These are phyloP conservation scores for Trichoderma gamsii DNA, from an alignment of 495 filamentous ascomycete species.

Conservation along the genomic window DNA sequence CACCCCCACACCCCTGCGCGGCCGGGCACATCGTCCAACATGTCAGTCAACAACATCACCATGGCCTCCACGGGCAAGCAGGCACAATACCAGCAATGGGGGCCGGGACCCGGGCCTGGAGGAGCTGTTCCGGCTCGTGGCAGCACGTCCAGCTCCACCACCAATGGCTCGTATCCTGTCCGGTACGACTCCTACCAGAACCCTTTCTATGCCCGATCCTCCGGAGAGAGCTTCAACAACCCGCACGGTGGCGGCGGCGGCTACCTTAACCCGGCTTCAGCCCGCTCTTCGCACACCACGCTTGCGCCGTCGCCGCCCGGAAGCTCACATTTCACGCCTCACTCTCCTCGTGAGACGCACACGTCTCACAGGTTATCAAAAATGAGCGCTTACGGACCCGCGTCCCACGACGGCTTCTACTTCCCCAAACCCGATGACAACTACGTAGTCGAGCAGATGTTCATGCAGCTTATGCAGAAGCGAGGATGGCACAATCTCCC, in stretches of 20 bases:
- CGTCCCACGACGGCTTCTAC: slow-evolving; percentile 53
- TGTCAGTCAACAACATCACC: slow-evolving; percentile 42
- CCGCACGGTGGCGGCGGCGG: not conserved
- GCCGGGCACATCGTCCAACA: slow-evolving; percentile 43
- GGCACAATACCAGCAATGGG: slow-evolving; percentile 69
- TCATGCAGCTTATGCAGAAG: slow-evolving; percentile 91
- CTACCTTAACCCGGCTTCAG: slow-evolving; percentile 36
- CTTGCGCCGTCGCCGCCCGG: slow-evolving; percentile 46
- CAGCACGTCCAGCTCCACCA: slow-evolving; percentile 40
- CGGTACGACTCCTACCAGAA: slow-evolving; percentile 63
- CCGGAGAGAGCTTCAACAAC: slow-evolving; percentile 32
- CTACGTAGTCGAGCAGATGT: slow-evolving; percentile 82
- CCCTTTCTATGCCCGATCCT: slow-evolving; percentile 12
- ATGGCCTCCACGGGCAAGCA: slow-evolving; percentile 67
- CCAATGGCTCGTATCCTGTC: slow-evolving; percentile 43
- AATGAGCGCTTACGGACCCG: slow-evolving; percentile 41
- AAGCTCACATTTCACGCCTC: slow-evolving; percentile 40
- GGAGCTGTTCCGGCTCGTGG: slow-evolving; percentile 31
- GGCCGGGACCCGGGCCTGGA: slow-evolving; percentile 33
- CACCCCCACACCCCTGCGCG: slow-evolving; percentile 61
- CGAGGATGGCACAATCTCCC: slow-evolving; percentile 93
- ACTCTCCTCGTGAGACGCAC: slow-evolving; percentile 35
- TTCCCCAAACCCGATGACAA: slow-evolving; percentile 72
- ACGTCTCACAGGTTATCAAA: slow-evolving; percentile 42
- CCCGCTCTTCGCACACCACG: slow-evolving; percentile 56